A percentile compares a stretch with the other conserved stretches of the same genome.
phyloP scores from a whole-genome alignment of 352 stramenopile species.

The Pythium myriotylum region DNA sequence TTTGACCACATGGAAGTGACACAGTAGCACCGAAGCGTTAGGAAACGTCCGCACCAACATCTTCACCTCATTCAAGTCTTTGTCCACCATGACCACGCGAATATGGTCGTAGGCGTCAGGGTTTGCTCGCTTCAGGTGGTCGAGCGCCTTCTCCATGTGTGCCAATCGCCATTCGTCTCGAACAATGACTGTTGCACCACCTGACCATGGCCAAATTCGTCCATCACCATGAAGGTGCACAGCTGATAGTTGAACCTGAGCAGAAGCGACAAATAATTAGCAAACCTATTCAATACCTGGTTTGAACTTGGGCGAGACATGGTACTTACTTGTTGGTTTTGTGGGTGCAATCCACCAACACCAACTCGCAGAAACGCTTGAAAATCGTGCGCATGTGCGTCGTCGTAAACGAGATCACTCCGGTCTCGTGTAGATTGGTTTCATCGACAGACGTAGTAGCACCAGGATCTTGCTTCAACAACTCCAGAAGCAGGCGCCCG shows the following conservation, averaged over 20 bases:
- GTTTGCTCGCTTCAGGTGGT: conserved; percentile 4
- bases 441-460: conserved; percentile 6
- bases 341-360: conserved; percentile 15
- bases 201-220: conserved; percentile 11
- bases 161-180: conserved; percentile 16
- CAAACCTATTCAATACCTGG: not conserved
- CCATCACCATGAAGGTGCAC: conserved; percentile 15
- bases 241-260: conserved; percentile 1
- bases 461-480: not conserved
- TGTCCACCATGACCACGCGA: conserved; percentile 18
- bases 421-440: not conserved
- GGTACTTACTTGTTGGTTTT: conserved; percentile 18
- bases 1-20: conserved; percentile 19
- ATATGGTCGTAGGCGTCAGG: not conserved
- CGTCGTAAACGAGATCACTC: conserved; percentile 9
- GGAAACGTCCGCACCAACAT: not conserved
- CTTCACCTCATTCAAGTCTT: conserved; percentile 21
- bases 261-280: not conserved
- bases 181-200: conserved; percentile 18
- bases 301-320: not conserved
- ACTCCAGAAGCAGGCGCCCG: not conserved
- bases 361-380: not conserved
- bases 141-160: conserved; percentile 4
- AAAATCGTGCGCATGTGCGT: conserved; percentile 7
- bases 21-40: not conserved